Base-by-base conservation (phyloP, 345 rosid genomes). In the Rhodomyrtus tomentosa region DNA sequence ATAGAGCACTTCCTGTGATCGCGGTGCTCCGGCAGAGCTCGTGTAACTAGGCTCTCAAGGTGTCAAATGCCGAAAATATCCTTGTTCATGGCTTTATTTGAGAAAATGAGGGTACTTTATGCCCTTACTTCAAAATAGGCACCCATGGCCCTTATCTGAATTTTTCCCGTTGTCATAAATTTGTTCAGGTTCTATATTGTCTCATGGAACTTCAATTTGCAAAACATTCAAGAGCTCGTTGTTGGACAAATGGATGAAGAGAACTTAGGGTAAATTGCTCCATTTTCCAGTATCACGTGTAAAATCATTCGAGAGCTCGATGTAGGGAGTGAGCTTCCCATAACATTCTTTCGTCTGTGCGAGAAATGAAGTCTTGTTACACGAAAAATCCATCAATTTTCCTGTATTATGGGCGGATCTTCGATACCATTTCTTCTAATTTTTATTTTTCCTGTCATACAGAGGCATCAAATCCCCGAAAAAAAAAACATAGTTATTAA, bases 321-420 rank as follows among this genome's bases (percentile, higher is more conserved):
- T 18, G 76, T 62, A 32, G 0, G 42, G 45, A 32, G 76, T 32
- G 45, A 62, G 76, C 76, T 18, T 62, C 45, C 74, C 76, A 32
- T 16, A 32, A 32, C 32, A 6, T 62, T 32, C 32, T 0, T 14
- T 0, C 6, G 42, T 5, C n/a, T n/a, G n/a, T 1, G 24, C 16
- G 76, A 32, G 42, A 62, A 32, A 62, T 62, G 4, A 18, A 8
- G 7, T 62, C 32, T 62, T 62, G 5, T 62, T 18, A 62, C 13
- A 16, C 3, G 11, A 62, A 32, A 16, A 0, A 62, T 32, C 6
- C 2, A 0, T 32, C 5, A 32, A 13, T 27, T 13, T 27, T 58
- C 8, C 29, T 0, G 73, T 59, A 59, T 32, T 59, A 29, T 29
- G 21, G 1, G 73, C 10, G 3, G 9, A 15, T 15, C 73, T 32